Evolutionary conservation across 495 filamentous ascomycete species (phyloP).

Genomic region (Trichoderma orchidacearum): DNA sequence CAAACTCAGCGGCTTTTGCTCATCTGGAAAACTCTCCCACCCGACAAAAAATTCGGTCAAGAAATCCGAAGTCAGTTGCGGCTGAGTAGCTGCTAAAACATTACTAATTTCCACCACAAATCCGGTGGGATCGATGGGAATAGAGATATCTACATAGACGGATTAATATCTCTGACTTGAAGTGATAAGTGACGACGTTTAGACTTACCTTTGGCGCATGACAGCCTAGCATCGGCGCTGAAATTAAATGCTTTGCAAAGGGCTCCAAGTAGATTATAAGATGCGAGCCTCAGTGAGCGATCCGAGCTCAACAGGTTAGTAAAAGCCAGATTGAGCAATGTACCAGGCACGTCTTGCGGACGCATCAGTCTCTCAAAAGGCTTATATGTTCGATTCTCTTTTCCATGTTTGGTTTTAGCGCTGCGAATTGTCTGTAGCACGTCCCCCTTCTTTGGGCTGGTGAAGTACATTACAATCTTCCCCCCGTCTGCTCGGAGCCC

Average conservation of each 20-base stretch:
- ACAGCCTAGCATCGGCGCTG: constrained; percentile 40
- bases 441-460: constrained; percentile 44
- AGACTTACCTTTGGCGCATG: constrained; percentile 41
- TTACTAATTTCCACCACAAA: constrained; percentile 51
- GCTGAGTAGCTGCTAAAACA: constrained; percentile 44
- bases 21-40: constrained; percentile 49
- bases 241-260: constrained; percentile 53
- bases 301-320: constrained; percentile 48
- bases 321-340: constrained; percentile 48
- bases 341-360: constrained; percentile 55
- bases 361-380: constrained; percentile 45
- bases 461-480: constrained; percentile 55
- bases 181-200: neutral
- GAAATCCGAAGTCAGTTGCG: constrained; percentile 52
- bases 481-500: constrained; percentile 51
- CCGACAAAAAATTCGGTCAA: constrained; percentile 55
- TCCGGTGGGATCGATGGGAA: constrained; percentile 45
- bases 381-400: constrained; percentile 41
- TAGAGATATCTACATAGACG: constrained; percentile 26
- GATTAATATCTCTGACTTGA: neutral
- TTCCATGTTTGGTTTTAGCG: constrained; percentile 45
- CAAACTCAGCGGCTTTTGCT: constrained; percentile 48
- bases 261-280: constrained; percentile 49
- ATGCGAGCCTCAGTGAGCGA: constrained; percentile 39
- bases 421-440: constrained; percentile 44